Evolutionary conservation across 1,284 basidiomycete species (phyloP), one percentile per base, ranked within the genome.

Genomic region (Polyporus tsugae): DNA sequence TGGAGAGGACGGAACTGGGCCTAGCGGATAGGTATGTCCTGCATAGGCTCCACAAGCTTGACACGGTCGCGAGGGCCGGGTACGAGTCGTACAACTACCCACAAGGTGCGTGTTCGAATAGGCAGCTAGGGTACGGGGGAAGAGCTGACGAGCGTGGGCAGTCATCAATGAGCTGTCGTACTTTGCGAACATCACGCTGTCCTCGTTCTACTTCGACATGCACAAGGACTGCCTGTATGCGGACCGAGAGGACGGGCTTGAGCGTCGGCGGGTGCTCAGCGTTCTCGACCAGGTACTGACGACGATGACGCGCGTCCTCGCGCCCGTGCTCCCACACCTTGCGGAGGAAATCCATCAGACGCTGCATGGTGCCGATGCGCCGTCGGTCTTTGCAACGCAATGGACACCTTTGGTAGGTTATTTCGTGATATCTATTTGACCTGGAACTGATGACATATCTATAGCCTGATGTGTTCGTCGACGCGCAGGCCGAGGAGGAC

Each of bases 151-250:
- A n/a, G 44, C 15, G 52, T 53, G 29, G 3, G 22, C 70, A 93
- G 90, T 91, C 33, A 85, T 89, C 73, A 86, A 80, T 60, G 81
- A 87, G 11, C 77, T 94, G 5, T 87, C 83, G 55, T 87, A 90
- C 70, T 94, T 94, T 66, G 85, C 88, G 44, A 93, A 93, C 76
- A 84, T 88, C 70, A 91, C 88, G 0, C 81, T 92, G 41, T 94
- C 91, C n/a, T 89, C 89, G 2, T 82, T 98, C 25, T 99, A 99
- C 81, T 95, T 99, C 72, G 96, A 97, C 76, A 90, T 95, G 59
- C 93, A 90, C 64, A 99, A 99, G 80, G 97, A 99, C 79, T 87
- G 88, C 46, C 83, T 99, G 5, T 99, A 99, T 78, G 93, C 94
- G 39, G 87, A 95, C 74, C 78, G 82, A 4, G 69, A 80, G 1